Evolutionary conservation across 139 green algal species (phyloP).

Genomic region (Chlorella ohadii): DNA sequence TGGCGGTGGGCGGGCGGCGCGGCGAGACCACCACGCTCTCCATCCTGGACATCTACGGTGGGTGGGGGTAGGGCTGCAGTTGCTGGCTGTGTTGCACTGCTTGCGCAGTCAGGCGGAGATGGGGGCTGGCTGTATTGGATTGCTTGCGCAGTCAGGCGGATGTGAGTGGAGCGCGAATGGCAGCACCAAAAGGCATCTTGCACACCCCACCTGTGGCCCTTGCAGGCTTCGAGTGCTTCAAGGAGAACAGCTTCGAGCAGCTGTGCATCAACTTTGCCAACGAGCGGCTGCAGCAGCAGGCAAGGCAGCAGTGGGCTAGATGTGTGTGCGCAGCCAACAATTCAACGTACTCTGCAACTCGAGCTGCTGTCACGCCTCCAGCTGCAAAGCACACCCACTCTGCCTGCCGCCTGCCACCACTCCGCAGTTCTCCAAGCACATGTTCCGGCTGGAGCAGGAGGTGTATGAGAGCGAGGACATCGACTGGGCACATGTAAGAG

Average conservation of each 20-base stretch:
- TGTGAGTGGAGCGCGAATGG: no score
- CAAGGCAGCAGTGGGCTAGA: no score
- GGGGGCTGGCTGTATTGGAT: no score
- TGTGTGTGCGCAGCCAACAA: no score
- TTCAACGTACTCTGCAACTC: no score
- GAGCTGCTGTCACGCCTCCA: no score
- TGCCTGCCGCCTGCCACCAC: neutral
- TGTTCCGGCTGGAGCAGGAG: constrained; percentile 91
- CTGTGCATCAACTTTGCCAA: constrained; percentile 99
- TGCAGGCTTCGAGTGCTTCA: constrained; percentile 87
- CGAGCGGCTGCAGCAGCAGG: constrained; percentile 95
- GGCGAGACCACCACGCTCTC: constrained; percentile 44
- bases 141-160: no score
- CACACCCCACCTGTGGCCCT: neutral
- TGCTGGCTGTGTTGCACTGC: no score
- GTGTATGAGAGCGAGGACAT: constrained; percentile 92
- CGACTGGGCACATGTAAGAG: constrained; percentile 85
- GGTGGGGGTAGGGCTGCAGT: no score
- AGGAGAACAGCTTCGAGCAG: constrained; percentile 90
- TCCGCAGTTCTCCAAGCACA: constrained; percentile 81
- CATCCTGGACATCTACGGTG: constrained; percentile 93
- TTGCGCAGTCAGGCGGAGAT: no score
- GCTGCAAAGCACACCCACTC: no score
- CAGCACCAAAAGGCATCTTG: no score
- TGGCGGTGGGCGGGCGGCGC: constrained; percentile 43